Evolutionary conservation across 169 alveolate genomes (phyloP).

Genomic region (Plasmodium reichenowi): DNA sequence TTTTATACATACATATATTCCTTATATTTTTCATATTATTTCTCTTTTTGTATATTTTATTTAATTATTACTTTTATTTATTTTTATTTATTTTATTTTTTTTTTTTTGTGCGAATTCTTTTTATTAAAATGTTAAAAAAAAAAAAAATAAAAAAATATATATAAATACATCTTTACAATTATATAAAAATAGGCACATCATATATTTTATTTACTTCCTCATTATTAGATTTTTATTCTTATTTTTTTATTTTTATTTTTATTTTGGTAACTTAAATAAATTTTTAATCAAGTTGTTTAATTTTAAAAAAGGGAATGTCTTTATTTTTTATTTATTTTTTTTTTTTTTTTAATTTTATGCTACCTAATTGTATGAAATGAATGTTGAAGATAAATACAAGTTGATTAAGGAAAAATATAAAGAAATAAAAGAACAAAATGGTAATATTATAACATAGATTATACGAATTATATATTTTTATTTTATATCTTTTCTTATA

Average conservation of each 20-base stretch:
- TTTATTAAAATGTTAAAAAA: slow-evolving; percentile 5
- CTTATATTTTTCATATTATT: too few species aligned
- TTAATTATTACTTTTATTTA: too few species aligned
- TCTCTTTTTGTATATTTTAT: too few species aligned
- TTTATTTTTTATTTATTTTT: not conserved
- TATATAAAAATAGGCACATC: too few species aligned
- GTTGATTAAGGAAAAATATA: slow-evolving; percentile 66
- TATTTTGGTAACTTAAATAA: not conserved
- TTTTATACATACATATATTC: too few species aligned
- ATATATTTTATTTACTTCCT: slow-evolving; percentile 4
- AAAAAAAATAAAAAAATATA: not conserved
- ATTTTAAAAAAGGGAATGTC: not conserved
- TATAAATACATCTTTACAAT: too few species aligned
- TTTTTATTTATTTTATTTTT: not conserved
- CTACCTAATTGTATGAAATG: slow-evolving; percentile 25
- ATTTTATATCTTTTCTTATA: not conserved
- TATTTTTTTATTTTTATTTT: slow-evolving; percentile 27
- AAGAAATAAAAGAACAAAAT: slow-evolving; percentile 74
- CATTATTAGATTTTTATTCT: not conserved
- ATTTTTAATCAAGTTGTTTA: slow-evolving; percentile 14
- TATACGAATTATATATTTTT: not conserved
- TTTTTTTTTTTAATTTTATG: not conserved
- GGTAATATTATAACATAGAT: slow-evolving; percentile 22
- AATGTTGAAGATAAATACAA: slow-evolving; percentile 70
- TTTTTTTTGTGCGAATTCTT: slow-evolving; percentile 8